Base-by-base conservation (phyloP, 2,329 filamentous ascomycete species). In the Sclerotinia subarctica region DNA sequence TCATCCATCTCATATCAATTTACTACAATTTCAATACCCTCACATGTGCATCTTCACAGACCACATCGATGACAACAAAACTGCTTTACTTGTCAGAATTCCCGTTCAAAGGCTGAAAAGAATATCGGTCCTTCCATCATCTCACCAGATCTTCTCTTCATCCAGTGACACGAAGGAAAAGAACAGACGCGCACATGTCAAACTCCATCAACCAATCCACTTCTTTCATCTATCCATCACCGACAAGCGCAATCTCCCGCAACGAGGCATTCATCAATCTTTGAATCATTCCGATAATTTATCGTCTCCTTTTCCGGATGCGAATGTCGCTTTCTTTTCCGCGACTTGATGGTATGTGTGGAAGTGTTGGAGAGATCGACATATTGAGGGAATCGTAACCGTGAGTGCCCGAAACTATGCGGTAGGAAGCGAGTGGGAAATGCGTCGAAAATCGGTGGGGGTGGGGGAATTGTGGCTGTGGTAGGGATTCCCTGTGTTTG, bases 81-180 rank as follows among this genome's bases (percentile, higher is more conserved):
- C 11, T 10, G 32, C 10, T n/a, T 56, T n/a, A 38, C 32, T 6
- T 38, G 10, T 21, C 53, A 19, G 5, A 38, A 56, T 29, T 7
- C 44, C 42, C 29, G 5, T 26, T 24, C 52, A 32, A 60, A 59
- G 53, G n/a, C 64, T 44, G 32, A 44, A 51, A 26, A 44, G n/a
- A 59, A 19, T 66, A 53, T 66, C 53, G 53, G 44, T 54, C 64
- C 64, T 60, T 49, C 44, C 64, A 58, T 5, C 15, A 26, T 47
- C 29, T 11, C 53, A n/a, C 60, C 60, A 7, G 44, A 29, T 44
- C 35, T 54, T 54, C 62, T 44, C 62, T 54, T 54, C 62, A 44
- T 54, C 35, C 49, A n/a, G 47, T 54, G 19, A 11, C 46, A 38
- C 59, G 26, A 38, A 62, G n/a, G 13, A 51, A n/a, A 62, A 26